Evolutionary conservation across 1,139 yeast species (phyloP).

Genomic region (Eremothecium sinecaudum): DNA sequence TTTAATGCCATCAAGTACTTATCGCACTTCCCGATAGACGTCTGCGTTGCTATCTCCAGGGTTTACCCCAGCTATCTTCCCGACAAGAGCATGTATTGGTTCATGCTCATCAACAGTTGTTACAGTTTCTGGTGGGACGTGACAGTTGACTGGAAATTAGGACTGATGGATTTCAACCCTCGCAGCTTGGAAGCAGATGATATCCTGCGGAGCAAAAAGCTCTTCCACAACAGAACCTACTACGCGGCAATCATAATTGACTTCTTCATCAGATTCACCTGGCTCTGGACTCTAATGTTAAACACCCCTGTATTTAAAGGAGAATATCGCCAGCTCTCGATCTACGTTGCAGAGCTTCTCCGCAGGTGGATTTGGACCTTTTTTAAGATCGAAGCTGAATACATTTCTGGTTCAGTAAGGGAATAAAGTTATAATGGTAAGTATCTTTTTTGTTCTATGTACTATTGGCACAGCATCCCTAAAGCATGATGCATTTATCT

Average conservation of each 20-base stretch:
- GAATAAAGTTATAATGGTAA: too few relatives aligned
- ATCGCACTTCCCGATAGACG: slow-evolving; percentile 57
- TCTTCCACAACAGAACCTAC: slow-evolving; percentile 36
- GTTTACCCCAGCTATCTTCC: slow-evolving; percentile 15
- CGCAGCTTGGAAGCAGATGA: slow-evolving; percentile 10
- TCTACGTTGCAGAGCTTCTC: slow-evolving; percentile 64
- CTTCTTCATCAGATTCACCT: slow-evolving; percentile 56
- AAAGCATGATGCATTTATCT: slow-evolving; percentile 20
- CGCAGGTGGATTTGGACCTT: slow-evolving; percentile 89
- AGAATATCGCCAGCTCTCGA: slow-evolving; percentile 51
- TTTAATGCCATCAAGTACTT: slow-evolving; percentile 67
- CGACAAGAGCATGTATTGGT: slow-evolving; percentile 13
- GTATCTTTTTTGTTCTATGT: too few relatives aligned
- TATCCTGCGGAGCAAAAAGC: slow-evolving; percentile 18
- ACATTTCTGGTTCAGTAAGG: slow-evolving; percentile 16
- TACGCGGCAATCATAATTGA: slow-evolving; percentile 50
- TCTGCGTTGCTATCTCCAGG: slow-evolving; percentile 29
- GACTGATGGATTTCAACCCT: slow-evolving; percentile 36
- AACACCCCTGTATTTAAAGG: slow-evolving; percentile 36
- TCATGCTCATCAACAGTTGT: slow-evolving; percentile 46
- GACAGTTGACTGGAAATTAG: slow-evolving; percentile 78
- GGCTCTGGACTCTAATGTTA: slow-evolving; percentile 50
- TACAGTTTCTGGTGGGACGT: slow-evolving; percentile 87
- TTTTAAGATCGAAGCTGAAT: slow-evolving; percentile 74
- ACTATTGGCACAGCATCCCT: too few relatives aligned